Evolutionary conservation across 176 grass and related monocot genomes (phyloP).

Genomic region (Melocanna baccifera): DNA sequence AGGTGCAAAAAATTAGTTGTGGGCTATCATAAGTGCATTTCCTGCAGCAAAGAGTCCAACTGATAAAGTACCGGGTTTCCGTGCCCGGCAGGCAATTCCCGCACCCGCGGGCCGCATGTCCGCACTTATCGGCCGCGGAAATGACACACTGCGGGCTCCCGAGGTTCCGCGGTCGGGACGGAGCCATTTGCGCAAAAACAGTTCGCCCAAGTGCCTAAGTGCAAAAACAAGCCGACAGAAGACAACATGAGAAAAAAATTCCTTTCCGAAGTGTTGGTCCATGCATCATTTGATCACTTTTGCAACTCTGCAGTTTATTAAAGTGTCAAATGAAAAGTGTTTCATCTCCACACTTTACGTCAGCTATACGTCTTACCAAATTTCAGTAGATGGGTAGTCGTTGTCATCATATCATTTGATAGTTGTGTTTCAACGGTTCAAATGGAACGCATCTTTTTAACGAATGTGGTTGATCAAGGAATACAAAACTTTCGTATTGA

Average conservation of each 20-base stretch:
- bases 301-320: neutral
- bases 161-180: too few relatives aligned
- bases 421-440: constrained; percentile 14
- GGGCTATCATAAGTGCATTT: constrained; percentile 2
- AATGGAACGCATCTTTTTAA: neutral
- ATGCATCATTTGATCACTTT: neutral
- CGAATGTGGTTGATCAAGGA: neutral
- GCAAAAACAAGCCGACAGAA: too few relatives aligned
- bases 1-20: neutral
- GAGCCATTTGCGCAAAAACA: too few relatives aligned
- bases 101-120: too few relatives aligned
- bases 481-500: neutral
- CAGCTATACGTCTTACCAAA: neutral
- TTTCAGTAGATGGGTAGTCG: neutral
- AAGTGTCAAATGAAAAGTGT: neutral
- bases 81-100: too few relatives aligned
- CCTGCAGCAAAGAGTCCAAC: too few relatives aligned
- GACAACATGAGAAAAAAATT: too few relatives aligned
- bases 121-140: too few relatives aligned
- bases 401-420: constrained; percentile 14
- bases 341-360: neutral
- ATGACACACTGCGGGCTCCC: too few relatives aligned
- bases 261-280: neutral
- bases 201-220: too few relatives aligned
- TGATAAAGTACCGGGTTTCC: too few relatives aligned